Conservation (phyloP, 768 basidiomycete species). For the Hydnum rufescens region DNA sequence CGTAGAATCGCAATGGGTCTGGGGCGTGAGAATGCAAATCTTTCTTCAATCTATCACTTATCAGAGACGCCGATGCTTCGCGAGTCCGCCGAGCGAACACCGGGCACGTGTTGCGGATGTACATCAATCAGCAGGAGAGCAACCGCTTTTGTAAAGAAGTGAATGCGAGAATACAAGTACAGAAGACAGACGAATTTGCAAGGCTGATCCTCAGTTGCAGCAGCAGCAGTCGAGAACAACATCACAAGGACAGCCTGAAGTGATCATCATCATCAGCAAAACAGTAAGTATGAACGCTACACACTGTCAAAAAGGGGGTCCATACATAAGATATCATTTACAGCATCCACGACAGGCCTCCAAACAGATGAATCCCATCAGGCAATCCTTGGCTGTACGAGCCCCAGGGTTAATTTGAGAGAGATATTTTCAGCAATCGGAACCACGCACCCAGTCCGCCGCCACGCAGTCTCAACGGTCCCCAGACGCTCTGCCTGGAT, state of each 20-base stretch:
- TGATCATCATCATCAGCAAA: background rate
- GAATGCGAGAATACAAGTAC: too few species aligned
- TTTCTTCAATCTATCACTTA: too few species aligned
- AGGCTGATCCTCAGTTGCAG: too few species aligned
- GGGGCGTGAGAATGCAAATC: too few species aligned
- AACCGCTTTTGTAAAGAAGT: too few species aligned
- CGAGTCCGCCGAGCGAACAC: too few species aligned
- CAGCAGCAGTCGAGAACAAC: too few species aligned
- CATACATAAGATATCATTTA: constrained; percentile 10
- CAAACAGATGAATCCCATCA: constrained; percentile 7
- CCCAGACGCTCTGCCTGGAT: constrained; percentile 1
- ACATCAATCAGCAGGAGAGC: too few species aligned
- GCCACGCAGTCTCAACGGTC: constrained; percentile 5
- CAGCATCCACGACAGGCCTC: constrained; percentile 8
- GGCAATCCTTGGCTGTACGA: background rate
- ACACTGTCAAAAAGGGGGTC: background rate
- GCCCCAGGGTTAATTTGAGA: background rate
- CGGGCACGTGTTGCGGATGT: too few species aligned
- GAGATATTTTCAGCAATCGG: background rate
- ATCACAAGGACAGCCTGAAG: constrained; percentile 9
- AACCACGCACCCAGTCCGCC: constrained; percentile 4
- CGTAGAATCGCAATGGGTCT: too few species aligned
- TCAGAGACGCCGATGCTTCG: too few species aligned
- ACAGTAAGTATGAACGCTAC: background rate
- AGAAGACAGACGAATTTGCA: too few species aligned